Conservation (phyloP, 1,284 basidiomycete genomes). For the Heliocybe sulcata region DNA sequence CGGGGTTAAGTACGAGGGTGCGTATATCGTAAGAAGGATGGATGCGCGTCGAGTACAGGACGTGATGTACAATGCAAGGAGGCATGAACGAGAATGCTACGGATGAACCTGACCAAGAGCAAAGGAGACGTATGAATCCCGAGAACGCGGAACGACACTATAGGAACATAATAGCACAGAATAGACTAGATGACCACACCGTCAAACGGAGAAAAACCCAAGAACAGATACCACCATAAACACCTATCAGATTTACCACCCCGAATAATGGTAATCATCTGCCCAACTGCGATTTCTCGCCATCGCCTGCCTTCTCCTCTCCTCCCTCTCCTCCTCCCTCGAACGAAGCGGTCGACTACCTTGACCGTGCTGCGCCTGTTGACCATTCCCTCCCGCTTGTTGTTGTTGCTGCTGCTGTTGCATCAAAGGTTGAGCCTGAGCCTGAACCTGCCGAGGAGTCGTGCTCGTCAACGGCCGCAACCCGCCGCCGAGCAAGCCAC, state of each 20-base stretch:
- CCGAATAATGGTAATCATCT: constrained; percentile 57
- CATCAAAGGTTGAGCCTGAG: background rate
- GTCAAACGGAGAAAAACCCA: background rate
- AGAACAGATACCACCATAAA: background rate
- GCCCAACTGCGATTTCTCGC: constrained; percentile 64
- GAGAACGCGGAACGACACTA: background rate
- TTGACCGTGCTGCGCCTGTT: constrained; percentile 22
- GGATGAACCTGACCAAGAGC: background rate
- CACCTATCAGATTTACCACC: constrained; percentile 37
- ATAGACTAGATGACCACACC: background rate
- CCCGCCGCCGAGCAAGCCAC: constrained; percentile 23
- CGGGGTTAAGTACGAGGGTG: background rate
- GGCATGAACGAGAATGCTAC: background rate
- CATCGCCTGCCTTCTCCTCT: constrained; percentile 34
- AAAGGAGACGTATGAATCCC: background rate
- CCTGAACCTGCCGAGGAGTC: constrained; percentile 4
- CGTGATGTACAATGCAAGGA: background rate
- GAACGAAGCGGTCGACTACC: constrained; percentile 9
- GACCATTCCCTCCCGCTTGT: constrained; percentile 15
- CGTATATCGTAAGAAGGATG: background rate
- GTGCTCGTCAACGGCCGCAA: constrained; percentile 34
- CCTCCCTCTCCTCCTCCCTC: constrained; percentile 25
- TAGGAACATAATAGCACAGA: background rate
- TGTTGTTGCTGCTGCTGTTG: too few species aligned
- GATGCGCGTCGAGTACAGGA: background rate